phyloP scores from a whole-genome alignment of 2,329 filamentous ascomycete genomes.

The Venturia oleaginea region DNA sequence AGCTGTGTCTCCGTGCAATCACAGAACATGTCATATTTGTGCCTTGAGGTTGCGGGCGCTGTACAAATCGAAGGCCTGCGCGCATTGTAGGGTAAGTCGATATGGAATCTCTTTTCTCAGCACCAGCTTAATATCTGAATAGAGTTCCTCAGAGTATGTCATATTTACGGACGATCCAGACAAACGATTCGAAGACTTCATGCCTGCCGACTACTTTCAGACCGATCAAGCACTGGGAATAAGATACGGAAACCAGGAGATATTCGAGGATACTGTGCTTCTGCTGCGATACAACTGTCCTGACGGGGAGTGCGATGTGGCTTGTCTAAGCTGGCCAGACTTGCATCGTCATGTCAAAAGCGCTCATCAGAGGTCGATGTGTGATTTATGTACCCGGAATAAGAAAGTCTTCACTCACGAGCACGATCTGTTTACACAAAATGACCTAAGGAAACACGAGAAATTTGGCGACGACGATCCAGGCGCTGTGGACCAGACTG shows the following conservation, averaged over 20 bases:
- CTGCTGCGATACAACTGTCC: slow-evolving; percentile 93
- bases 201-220: slow-evolving; percentile 60
- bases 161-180: slow-evolving; percentile 81
- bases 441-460: slow-evolving; percentile 80
- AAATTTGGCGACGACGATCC: slow-evolving; percentile 83
- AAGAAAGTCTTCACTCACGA: slow-evolving; percentile 99
- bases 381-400: slow-evolving; percentile 80
- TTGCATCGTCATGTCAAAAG: slow-evolving; percentile 73
- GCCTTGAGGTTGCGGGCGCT: slow-evolving; percentile 81
- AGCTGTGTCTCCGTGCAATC: slow-evolving; percentile 87
- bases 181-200: slow-evolving; percentile 82
- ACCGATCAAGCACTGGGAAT: slow-evolving; percentile 83
- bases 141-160: slow-evolving; percentile 67
- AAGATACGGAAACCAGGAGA: slow-evolving; percentile 78
- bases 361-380: slow-evolving; percentile 80
- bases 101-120: not conserved
- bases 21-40: slow-evolving; percentile 94
- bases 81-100: slow-evolving; percentile 75
- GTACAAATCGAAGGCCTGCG: slow-evolving; percentile 93
- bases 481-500: slow-evolving; percentile 82
- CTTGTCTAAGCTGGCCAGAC: slow-evolving; percentile 72
- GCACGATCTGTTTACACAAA: slow-evolving; percentile 79
- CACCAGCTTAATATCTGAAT: slow-evolving; percentile 26
- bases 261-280: slow-evolving; percentile 82
- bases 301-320: slow-evolving; percentile 72